Base-by-base conservation (phyloP, 2,329 filamentous ascomycete genomes). In the Phialemonium atrogriseum region DNA sequence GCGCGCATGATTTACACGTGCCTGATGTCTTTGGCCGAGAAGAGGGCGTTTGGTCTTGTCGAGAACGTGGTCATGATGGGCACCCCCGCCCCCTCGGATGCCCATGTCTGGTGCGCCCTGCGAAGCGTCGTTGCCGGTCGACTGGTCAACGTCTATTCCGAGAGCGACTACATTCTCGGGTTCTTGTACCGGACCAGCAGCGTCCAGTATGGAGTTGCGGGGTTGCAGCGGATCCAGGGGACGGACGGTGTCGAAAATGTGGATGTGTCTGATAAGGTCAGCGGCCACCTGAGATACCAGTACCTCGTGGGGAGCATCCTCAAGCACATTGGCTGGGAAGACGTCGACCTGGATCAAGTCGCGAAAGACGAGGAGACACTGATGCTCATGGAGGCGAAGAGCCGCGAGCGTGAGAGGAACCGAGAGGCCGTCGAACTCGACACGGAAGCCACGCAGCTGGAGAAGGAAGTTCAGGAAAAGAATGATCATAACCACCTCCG, bases 1-100 rank as follows among this genome's bases (percentile, higher is more conserved):
- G 84, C 85, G 12, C 74, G 86, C 28, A 73, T 87, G 20, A 88
- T 96, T 30, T 95, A 84, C 50, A 73, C 79, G 4, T 95, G 88
- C 42, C 68, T 95, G 11, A 80, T 83, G 61, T 73, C 68, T 19
- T 66, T 96, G 26, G 85, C 85, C 1, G 83, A 89, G 51, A 71
- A 86, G 36, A 76, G 79, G 30, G 83, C 83, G 2, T 95, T 94
- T 50, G 89, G 89, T 0, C 55, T 94, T 4, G 66, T 98, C 10
- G 89, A 96, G 49, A 85, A 82, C 20, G 88, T 82, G 2, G 75
- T 94, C 16, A 52, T 96, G 32, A 85, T 95, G 52, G 89, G 89
- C 2, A 71, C 83, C 0, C 87, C 89, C 0, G 79, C 80, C 5
- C 85, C 88, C 0, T 77, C 82, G 2, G 72, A 81, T 14, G 70